Base-by-base conservation (phyloP, 257 asterid genomes). In the Knoxia roxburghii region DNA sequence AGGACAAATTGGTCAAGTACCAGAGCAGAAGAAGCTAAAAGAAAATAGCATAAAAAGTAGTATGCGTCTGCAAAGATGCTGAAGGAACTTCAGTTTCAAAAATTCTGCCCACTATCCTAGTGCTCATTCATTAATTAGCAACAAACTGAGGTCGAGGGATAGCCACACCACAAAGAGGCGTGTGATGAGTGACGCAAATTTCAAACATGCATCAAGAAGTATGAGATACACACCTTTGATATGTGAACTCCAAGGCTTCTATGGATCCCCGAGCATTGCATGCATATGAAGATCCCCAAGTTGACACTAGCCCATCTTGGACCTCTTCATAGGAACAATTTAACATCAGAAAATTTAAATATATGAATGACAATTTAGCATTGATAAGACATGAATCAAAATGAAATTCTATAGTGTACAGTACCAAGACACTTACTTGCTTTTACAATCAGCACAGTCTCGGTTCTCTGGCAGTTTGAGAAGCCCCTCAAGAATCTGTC, bases 261-360 rank as follows among this genome's bases (percentile, higher is more conserved):
- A 71, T 77, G 85, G 66, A 77, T 64, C 43, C 82, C 85, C 6
- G 82, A 80, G 65, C 85, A 80, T 18, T 77, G 82, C 76, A 80
- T 53, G 70, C 85, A 80, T 60, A 80, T 75, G 69, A 80, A 80
- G 62, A 80, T 77, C 39, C 85, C 85, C 5, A 80, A 58, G 66
- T 80, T 80, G 72, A 80, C 80, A 30, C 85, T 80, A 33, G 85
- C 80, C 85, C 85, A 80, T 67, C 85, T 68, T 56, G 85, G 85
- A 66, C 82, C 76, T 65, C 82, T 80, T 75, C 68, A 68, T 9
- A 61, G 18, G 11, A 66, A 23, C 49, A 66, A 46, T 29, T 20
- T 20, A 14, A 10, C 40, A 50, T 65, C 64, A 49, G 57, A 53
- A 65, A 11, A 58, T 35, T 20, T 0, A 7, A n/a, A 12, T 17